Evolutionary conservation across 2,329 filamentous ascomycete genomes (phyloP).

Genomic region (Cladophialophora yegresii): DNA sequence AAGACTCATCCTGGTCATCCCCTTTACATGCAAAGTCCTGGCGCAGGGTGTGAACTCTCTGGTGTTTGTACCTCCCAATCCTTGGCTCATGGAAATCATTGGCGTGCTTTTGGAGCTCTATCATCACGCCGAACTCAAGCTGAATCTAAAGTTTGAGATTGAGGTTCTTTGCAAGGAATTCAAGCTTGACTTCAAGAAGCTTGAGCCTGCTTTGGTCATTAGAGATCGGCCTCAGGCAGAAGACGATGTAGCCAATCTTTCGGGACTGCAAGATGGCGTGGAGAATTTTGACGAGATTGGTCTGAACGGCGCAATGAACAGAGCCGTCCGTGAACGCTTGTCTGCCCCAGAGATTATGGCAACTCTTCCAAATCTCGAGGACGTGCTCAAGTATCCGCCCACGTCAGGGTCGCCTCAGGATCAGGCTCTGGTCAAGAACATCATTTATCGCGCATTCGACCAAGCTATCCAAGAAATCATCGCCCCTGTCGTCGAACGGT

Average conservation of each 20-base stretch:
- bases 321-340: conserved; percentile 69
- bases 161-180: conserved; percentile 94
- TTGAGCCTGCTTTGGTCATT: conserved; percentile 84
- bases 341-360: conserved; percentile 76
- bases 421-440: conserved; percentile 65
- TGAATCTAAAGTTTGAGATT: conserved; percentile 98
- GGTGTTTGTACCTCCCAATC: conserved; percentile 91
- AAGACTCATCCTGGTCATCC: conserved; percentile 86
- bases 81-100: conserved; percentile 97
- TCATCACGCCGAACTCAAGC: conserved; percentile 85
- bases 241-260: conserved; percentile 55
- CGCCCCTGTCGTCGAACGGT: conserved; percentile 93
- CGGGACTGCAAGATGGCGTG: conserved; percentile 67
- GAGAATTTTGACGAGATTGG: conserved; percentile 83
- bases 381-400: conserved; percentile 75
- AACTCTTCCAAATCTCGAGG: conserved; percentile 79
- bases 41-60: conserved; percentile 80
- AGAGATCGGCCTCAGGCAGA: conserved; percentile 58
- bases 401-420: conserved; percentile 76
- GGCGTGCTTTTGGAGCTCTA: conserved; percentile 90
- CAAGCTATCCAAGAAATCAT: conserved; percentile 95
- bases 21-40: conserved; percentile 95
- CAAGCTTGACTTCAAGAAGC: conserved; percentile 85
- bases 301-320: conserved; percentile 67
- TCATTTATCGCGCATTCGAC: conserved; percentile 82